Evolutionary conservation across 495 filamentous ascomycete species (phyloP).

Genomic region (Tuber magnatum): DNA sequence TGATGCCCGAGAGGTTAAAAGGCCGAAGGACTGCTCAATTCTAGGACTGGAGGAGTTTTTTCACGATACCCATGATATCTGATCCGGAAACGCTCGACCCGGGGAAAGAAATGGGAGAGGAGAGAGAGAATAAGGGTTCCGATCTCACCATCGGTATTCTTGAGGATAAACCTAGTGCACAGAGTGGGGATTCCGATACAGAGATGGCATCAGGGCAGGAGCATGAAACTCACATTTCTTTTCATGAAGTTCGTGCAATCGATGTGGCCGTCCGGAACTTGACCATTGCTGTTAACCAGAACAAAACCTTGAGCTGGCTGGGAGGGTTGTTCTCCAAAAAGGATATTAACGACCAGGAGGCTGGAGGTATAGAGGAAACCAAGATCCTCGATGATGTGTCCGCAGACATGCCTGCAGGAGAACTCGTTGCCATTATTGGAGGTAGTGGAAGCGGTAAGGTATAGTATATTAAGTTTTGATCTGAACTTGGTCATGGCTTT

Average conservation of each 20-base stretch:
- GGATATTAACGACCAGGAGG: constrained; percentile 27
- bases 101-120: not conserved
- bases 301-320: constrained; percentile 42
- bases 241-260: constrained; percentile 56
- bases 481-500: constrained; percentile 9
- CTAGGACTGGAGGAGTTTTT: not conserved
- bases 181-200: not conserved
- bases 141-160: not conserved
- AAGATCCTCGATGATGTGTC: constrained; percentile 51
- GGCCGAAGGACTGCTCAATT: not conserved
- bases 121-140: not conserved
- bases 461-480: not conserved
- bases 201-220: not conserved
- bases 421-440: constrained; percentile 65
- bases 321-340: constrained; percentile 29
- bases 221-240: constrained; percentile 46
- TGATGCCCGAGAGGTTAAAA: not conserved
- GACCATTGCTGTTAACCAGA: constrained; percentile 48
- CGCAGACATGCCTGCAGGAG: constrained; percentile 54
- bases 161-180: not conserved
- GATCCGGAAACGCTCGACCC: not conserved
- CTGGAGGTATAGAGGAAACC: constrained; percentile 30
- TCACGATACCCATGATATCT: not conserved
- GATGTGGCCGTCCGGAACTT: constrained; percentile 53
- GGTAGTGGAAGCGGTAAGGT: constrained; percentile 63